Evolutionary conservation across 2,329 filamentous ascomycete species (phyloP).

Genomic region (Pyricularia grisea): DNA sequence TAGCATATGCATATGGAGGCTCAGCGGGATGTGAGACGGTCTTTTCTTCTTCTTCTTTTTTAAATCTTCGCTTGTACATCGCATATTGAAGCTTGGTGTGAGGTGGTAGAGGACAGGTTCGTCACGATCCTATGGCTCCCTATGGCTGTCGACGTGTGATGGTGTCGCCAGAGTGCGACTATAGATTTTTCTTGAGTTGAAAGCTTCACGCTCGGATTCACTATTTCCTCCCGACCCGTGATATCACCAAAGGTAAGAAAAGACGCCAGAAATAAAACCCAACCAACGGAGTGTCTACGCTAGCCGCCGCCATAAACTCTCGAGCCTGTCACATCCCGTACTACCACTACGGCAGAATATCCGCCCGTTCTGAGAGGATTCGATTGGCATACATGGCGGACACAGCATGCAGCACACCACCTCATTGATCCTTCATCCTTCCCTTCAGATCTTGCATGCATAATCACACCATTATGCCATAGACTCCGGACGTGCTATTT

Average conservation of each 20-base stretch:
- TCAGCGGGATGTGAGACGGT: not conserved
- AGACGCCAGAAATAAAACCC: too few species aligned
- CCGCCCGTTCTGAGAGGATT: not conserved
- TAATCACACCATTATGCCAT: not conserved
- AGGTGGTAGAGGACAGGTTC: not conserved
- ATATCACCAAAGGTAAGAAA: not conserved
- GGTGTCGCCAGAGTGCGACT: not conserved
- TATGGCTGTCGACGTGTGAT: not conserved
- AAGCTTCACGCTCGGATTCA: not conserved
- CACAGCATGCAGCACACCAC: not conserved
- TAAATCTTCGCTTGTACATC: not conserved
- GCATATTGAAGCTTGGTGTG: not conserved
- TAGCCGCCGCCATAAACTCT: too few species aligned
- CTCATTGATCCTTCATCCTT: not conserved
- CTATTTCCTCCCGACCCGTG: not conserved
- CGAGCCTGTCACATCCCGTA: too few species aligned
- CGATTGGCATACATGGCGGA: not conserved
- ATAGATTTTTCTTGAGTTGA: not conserved
- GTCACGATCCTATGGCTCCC: not conserved
- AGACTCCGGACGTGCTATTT: not conserved
- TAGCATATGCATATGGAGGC: not conserved
- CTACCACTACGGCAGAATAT: too few species aligned
- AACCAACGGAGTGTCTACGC: too few species aligned
- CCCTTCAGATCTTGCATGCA: not conserved
- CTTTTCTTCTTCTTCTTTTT: not conserved